These are phyloP conservation scores for Heteromeles arbutifolia DNA, from an alignment of 306 rosid genomes.

Conservation along the genomic window DNA sequence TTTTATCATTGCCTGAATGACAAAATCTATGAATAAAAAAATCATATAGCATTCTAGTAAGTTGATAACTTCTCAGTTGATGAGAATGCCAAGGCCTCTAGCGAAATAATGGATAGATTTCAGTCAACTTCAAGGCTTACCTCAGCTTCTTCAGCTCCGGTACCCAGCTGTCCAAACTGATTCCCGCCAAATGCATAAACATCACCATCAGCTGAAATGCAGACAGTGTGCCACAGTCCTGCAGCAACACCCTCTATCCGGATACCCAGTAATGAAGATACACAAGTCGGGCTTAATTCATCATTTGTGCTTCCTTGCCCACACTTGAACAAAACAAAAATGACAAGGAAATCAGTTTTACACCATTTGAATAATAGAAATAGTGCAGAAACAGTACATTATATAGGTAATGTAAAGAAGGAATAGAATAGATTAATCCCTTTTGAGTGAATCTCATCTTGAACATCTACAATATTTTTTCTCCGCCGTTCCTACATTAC, in stretches of 20 bases:
- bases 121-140: slow-evolving; percentile 23
- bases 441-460: slow-evolving; percentile 61
- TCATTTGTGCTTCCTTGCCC: slow-evolving; percentile 94
- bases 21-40: neutral
- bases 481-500: slow-evolving; percentile 62
- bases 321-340: slow-evolving; percentile 54
- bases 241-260: slow-evolving; percentile 71
- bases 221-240: slow-evolving; percentile 92
- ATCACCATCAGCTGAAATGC: slow-evolving; percentile 78
- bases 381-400: slow-evolving; percentile 13
- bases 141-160: slow-evolving; percentile 87
- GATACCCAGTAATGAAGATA: slow-evolving; percentile 77
- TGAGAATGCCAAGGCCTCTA: neutral
- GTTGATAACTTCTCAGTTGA: neutral
- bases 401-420: slow-evolving; percentile 20
- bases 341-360: slow-evolving; percentile 15
- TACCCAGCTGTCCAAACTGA: slow-evolving; percentile 96
- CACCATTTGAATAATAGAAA: slow-evolving; percentile 20
- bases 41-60: neutral
- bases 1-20: neutral
- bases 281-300: slow-evolving; percentile 69
- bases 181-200: slow-evolving; percentile 89
- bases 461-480: slow-evolving; percentile 57
- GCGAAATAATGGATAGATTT: neutral
- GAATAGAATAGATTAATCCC: slow-evolving; percentile 45